Conservation (phyloP, 176 grass and related monocot genomes). For the Ensete glaucum region DNA sequence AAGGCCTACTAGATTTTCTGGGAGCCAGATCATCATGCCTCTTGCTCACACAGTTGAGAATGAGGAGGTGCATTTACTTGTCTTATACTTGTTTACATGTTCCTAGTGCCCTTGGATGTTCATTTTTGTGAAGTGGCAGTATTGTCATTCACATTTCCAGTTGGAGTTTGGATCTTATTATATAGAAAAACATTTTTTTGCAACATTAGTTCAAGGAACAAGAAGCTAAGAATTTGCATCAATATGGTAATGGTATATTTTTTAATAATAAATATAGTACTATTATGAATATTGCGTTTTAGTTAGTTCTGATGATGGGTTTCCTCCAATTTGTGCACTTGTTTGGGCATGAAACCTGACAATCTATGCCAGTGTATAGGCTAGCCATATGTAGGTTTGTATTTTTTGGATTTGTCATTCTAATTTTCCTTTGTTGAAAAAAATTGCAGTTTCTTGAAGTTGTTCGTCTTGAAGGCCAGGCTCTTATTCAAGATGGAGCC, state of each 20-base stretch:
- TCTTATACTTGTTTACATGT: neutral
- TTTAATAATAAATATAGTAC: too few relatives aligned
- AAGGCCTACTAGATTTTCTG: constrained; percentile 66
- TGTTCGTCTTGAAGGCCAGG: constrained; percentile 86
- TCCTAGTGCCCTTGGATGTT: neutral
- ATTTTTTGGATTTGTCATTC: neutral
- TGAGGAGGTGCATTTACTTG: constrained; percentile 67
- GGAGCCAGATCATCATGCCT: constrained; percentile 81
- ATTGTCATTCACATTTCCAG: neutral
- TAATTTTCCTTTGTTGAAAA: constrained; percentile 1
- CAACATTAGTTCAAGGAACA: too few relatives aligned
- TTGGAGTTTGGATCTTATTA: too few relatives aligned
- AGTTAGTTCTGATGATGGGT: too few relatives aligned
- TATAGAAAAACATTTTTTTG: too few relatives aligned
- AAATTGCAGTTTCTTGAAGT: constrained; percentile 75
- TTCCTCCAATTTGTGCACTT: neutral
- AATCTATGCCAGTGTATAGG: neutral
- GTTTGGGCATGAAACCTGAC: neutral
- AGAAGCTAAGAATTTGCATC: too few relatives aligned
- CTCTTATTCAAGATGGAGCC: constrained; percentile 58
- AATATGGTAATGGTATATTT: too few relatives aligned
- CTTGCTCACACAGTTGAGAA: constrained; percentile 93
- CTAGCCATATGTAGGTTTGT: neutral
- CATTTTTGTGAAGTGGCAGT: neutral
- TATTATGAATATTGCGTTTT: too few relatives aligned